phyloP scores from a whole-genome alignment of 2,329 filamentous ascomycete species.

The Calonectria pseudoreteaudii region DNA sequence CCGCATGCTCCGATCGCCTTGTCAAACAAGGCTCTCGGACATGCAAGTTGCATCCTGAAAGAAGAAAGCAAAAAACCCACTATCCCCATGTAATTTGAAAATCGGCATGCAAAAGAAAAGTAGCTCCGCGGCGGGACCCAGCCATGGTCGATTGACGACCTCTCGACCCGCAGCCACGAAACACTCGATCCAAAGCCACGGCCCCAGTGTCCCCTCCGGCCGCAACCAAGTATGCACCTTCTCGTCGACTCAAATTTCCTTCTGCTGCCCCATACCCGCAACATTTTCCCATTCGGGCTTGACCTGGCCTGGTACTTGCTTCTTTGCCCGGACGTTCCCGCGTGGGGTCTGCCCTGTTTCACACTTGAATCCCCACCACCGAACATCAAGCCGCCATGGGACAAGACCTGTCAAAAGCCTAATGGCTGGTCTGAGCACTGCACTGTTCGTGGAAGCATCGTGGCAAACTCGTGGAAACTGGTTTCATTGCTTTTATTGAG shows the following conservation, averaged over 20 bases:
- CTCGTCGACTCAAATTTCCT: conserved; percentile 7
- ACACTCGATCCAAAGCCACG: conserved; percentile 1
- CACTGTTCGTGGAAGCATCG: not conserved
- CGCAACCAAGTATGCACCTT: conserved; percentile 4
- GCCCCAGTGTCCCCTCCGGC: not conserved
- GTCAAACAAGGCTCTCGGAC: not conserved
- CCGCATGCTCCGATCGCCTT: not conserved
- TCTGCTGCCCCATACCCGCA: conserved; percentile 6
- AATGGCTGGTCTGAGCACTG: not conserved
- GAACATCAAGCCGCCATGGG: not conserved
- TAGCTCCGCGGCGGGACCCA: not conserved
- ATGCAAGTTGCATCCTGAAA: not conserved
- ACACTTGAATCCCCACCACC: not conserved
- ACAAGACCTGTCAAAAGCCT: not conserved
- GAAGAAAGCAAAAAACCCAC: not conserved
- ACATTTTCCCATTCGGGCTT: conserved; percentile 6
- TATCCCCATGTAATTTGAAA: not conserved
- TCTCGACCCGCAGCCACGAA: conserved; percentile 8
- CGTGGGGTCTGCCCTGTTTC: conserved; percentile 11
- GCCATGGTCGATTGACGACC: not conserved
- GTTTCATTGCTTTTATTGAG: conserved; percentile 19
- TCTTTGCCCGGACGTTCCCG: conserved; percentile 14
- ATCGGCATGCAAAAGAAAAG: not conserved
- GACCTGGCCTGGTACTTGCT: not conserved
- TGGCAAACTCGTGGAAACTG: not conserved